Evolutionary conservation across 202 grass and related monocot genomes (phyloP).

Genomic region (Thinopyrum obtusiflorum): DNA sequence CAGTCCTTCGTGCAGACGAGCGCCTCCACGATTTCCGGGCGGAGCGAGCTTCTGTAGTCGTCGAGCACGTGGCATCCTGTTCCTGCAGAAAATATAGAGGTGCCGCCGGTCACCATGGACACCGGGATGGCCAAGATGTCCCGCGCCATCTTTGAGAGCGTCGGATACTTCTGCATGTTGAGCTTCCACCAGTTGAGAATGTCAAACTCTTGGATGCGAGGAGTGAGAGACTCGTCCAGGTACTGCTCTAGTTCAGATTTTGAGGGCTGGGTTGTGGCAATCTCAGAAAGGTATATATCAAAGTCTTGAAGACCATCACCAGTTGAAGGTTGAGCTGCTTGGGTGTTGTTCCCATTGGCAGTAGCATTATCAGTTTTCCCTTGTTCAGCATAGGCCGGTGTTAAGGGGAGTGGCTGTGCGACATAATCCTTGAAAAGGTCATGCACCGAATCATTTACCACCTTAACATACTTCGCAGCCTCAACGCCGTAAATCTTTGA

Average conservation of each 20-base stretch:
- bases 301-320: constrained; percentile 69
- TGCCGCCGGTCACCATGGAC: constrained; percentile 45
- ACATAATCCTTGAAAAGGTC: constrained; percentile 67
- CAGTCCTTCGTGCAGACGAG: constrained; percentile 74
- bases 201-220: constrained; percentile 69
- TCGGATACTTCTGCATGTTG: constrained; percentile 65
- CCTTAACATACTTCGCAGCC: constrained; percentile 60
- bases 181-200: constrained; percentile 86
- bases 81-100: constrained; percentile 56
- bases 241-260: constrained; percentile 72
- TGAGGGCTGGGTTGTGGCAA: constrained; percentile 63
- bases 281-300: constrained; percentile 70
- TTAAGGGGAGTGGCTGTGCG: constrained; percentile 53
- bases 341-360: constrained; percentile 27
- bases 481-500: constrained; percentile 73
- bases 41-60: constrained; percentile 72
- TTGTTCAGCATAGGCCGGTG: constrained; percentile 60
- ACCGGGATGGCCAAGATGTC: constrained; percentile 70
- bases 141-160: constrained; percentile 69
- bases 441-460: constrained; percentile 61
- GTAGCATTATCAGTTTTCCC: constrained; percentile 31
- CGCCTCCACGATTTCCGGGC: constrained; percentile 64
- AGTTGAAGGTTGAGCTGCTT: constrained; percentile 19
- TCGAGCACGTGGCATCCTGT: constrained; percentile 63
- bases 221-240: constrained; percentile 64